Conservation (phyloP, 2,329 filamentous ascomycete species). For the Phaeosphaeriaceae sp. region DNA sequence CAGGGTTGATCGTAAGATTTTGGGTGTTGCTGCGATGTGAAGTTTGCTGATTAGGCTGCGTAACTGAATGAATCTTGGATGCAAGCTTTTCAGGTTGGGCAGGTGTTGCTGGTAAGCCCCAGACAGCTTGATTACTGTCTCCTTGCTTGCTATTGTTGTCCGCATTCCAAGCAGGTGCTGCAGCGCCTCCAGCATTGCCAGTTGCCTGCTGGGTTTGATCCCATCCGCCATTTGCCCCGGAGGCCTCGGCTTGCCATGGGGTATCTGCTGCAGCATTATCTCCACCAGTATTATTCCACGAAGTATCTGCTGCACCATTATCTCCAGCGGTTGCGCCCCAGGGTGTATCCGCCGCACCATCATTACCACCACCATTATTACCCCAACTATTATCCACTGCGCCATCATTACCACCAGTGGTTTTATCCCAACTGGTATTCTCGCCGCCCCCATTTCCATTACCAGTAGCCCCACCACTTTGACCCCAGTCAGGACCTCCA, state of each 20-base stretch:
- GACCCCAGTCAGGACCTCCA: not conserved
- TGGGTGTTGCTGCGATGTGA: not conserved
- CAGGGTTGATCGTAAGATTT: slow-evolving; percentile 1
- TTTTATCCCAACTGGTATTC: not conserved
- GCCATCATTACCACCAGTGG: not conserved
- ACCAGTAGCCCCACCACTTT: not conserved
- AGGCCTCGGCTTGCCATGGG: too few species aligned
- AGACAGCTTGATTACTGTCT: not conserved
- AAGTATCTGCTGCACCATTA: not conserved
- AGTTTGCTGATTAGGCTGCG: not conserved
- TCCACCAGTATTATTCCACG: not conserved
- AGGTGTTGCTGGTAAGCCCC: not conserved
- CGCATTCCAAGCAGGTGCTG: not conserved
- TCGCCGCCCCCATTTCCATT: too few species aligned
- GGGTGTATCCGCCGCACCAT: not conserved
- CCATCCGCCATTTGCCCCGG: too few species aligned
- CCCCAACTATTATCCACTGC: not conserved
- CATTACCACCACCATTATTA: not conserved
- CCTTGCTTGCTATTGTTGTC: not conserved
- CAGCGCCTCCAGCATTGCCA: not conserved
- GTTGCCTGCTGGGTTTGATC: slow-evolving; percentile 1
- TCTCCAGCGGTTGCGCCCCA: not conserved
- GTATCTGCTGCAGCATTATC: not conserved
- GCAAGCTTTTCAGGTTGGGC: slow-evolving; percentile 5
- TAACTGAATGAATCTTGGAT: slow-evolving; percentile 3